Evolutionary conservation across 129 eudicot species (phyloP).

Genomic region (Saposhnikovia divaricata): DNA sequence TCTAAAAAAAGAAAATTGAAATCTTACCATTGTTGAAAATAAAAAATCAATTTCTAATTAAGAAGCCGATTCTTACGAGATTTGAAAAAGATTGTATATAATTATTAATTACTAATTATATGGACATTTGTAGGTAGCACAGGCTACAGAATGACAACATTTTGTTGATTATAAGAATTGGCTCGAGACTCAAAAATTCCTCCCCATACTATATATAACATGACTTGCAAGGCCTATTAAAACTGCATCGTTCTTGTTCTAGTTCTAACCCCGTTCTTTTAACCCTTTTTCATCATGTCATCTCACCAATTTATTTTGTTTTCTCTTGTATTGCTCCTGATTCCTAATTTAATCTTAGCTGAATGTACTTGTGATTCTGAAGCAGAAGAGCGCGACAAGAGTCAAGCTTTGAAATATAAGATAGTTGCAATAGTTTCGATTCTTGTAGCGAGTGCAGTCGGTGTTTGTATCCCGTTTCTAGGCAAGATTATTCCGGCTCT

Average conservation of each 20-base stretch:
- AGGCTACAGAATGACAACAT: background rate
- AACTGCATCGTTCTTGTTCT: background rate
- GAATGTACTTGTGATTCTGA: conserved; percentile 25
- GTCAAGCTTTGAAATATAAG: conserved; percentile 15
- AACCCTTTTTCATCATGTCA: background rate
- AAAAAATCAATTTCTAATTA: too few species aligned
- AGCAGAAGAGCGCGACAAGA: background rate
- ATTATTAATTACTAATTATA: too few species aligned
- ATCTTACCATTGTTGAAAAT: too few species aligned
- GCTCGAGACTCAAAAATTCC: background rate
- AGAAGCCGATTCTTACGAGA: too few species aligned
- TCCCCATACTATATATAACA: background rate
- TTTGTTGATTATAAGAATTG: background rate
- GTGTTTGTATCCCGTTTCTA: conserved; percentile 38
- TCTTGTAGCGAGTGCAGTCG: conserved; percentile 31
- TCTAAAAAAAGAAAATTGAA: too few species aligned
- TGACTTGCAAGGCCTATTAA: background rate
- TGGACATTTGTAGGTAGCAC: too few species aligned
- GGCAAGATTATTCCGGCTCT: conserved; percentile 19
- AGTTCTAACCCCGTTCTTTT: background rate
- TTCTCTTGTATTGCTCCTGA: background rate
- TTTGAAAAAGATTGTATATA: too few species aligned
- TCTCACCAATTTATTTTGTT: background rate
- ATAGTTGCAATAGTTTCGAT: conserved; percentile 29
- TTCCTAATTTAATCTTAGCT: conserved; percentile 3